Base-by-base conservation (phyloP, 768 basidiomycete species). In the Leccinum aurantiacum region DNA sequence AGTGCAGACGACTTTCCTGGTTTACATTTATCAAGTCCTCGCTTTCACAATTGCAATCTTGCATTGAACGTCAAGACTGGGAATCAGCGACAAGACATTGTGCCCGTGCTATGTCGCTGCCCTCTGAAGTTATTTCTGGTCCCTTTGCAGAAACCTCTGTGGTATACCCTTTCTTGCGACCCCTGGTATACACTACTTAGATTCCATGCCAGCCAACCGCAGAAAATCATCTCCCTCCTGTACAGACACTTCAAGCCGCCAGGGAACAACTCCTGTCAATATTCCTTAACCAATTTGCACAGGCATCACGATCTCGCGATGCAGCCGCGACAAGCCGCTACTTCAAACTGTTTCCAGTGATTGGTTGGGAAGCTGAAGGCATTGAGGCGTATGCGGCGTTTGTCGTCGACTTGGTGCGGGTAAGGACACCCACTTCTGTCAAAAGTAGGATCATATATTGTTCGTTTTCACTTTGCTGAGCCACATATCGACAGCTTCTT, bases 291-390 rank as follows among this genome's bases (percentile, higher is more conserved):
- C 84, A 89, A 54, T 99, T 99, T 69, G 83, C 87, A 47, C 79
- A 86, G 57, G 97, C 96, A 1, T 93, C 93, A 5, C 80, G 79
- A 22, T 82, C 85, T 14, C 84, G 91, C 27, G 93, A 98, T 75
- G 89, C 94, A 25, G 87, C 87, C 14, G 87, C 88, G 1, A 95
- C 91, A 2, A 95, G 88, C 66, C 87, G 97, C 13, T 98, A 91
- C 76, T 99, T 99, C 82, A 95, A 98, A 73, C 79, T 99, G 3
- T 99, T 98, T 74, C 97, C 97, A 4, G 87, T 88, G 3, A 95
- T 99, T 55, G 94, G 93, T 6, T 97, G 93, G 83, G 95, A 98
- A 73, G 77, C 80, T 10, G 91, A 96, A 73, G 97, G 97, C 1
- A 80, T 99, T 25, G 86, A 94, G 61, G 90, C 89, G 0, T 99